Evolutionary conservation across 2,329 filamentous ascomycete genomes (phyloP), one percentile per base, ranked within the genome.

Genomic region (Gremmenia infestans): DNA sequence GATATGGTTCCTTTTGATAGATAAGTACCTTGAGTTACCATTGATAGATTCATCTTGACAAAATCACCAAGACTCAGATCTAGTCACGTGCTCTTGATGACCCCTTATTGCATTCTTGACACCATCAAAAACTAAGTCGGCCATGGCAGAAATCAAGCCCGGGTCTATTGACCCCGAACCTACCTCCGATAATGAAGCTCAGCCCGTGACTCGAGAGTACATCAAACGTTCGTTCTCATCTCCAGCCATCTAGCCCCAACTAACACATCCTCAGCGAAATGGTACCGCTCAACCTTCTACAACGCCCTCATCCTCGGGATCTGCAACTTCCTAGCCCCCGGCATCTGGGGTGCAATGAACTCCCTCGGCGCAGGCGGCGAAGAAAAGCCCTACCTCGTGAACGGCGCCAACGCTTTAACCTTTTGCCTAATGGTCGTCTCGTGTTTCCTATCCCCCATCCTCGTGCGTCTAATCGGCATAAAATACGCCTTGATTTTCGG

Each of bases 341-440:
- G 87, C 0, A 86, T 89, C 58, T 89, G 86, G 86, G 80, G 78
- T 12, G 85, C 85, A 7, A 87, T 89, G 85, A 89, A 89, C 72
- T 84, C 80, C 0, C 78, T 90, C 0, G 87, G 87, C 9, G 87
- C 85, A 1, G 87, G 87, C 49, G 87, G 87, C 3, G 77, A 81
- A 32, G 77, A 83, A 60, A 77, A 78, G 8, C 87, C 87, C 0
- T 78, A 83, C 63, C 76, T 89, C 1, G 82, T 90, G 50, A 89
- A 67, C 37, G 78, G 82, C 0, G 86, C 85, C 14, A 91, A 91
- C 62, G 82, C 86, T 0, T 69, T 89, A 40, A 88, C 86, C 0
- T 90, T 90, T 66, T 83, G 83, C 48, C 76, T 89, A 7, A 89
- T 89, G 86, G 83, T 89, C 0, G 65, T 90, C 0, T 87, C 84